phyloP scores from a whole-genome alignment of 2,329 filamentous ascomycete genomes.

The Biscogniauxia marginata region DNA sequence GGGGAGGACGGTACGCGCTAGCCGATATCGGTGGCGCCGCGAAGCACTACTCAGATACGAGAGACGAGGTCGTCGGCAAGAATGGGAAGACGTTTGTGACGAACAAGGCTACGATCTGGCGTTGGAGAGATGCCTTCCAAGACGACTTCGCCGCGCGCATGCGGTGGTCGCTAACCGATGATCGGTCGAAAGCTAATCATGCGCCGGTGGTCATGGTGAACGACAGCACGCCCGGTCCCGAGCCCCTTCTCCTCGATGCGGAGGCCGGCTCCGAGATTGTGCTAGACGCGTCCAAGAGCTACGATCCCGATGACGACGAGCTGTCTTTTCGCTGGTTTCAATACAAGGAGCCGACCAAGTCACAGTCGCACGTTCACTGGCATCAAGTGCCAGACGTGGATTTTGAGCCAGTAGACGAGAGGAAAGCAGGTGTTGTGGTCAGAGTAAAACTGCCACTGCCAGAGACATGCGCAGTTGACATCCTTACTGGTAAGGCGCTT shows the following conservation, averaged over 20 bases:
- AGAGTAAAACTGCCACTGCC: not conserved
- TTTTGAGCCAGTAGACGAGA: not conserved
- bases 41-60: conserved; percentile 8
- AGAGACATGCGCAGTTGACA: not conserved
- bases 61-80: conserved; percentile 12
- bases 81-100: conserved; percentile 11
- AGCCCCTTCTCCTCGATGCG: conserved; percentile 30
- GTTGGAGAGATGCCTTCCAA: conserved; percentile 22
- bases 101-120: conserved; percentile 18
- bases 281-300: conserved; percentile 41
- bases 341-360: conserved; percentile 29
- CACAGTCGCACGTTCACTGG: not conserved
- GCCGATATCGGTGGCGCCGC: conserved; percentile 3
- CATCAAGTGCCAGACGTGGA: not conserved
- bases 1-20: conserved; percentile 38
- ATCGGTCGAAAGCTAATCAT: conserved; percentile 37
- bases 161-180: conserved; percentile 16
- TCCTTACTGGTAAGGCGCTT: not conserved
- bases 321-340: conserved; percentile 46
- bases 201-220: conserved; percentile 41
- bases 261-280: conserved; percentile 19
- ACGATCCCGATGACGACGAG: conserved; percentile 38
- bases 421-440: not conserved
- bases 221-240: conserved; percentile 34
- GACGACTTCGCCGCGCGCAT: conserved; percentile 25